Percentiles rank a stretch among this genome's conserved stretches.
These are phyloP conservation scores for Atkinsonella texensis DNA, from an alignment of 2,329 filamentous ascomycete genomes.

Conservation along the genomic window DNA sequence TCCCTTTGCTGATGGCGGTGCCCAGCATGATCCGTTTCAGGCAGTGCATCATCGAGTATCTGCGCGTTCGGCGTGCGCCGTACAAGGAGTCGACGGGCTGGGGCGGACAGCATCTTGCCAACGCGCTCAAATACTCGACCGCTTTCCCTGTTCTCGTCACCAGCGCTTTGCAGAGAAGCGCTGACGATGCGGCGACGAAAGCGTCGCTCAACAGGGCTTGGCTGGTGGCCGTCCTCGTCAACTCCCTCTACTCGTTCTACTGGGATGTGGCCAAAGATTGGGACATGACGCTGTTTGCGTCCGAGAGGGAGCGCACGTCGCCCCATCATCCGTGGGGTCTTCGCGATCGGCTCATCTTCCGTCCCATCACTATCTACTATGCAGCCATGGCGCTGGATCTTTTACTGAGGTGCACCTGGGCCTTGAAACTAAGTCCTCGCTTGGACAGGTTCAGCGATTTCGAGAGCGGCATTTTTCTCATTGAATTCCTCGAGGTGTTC, in stretches of 20 bases:
- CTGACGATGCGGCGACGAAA: conserved; percentile 28
- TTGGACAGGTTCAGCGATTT: conserved; percentile 76
- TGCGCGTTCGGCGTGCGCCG: conserved; percentile 51
- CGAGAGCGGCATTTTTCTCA: conserved; percentile 77
- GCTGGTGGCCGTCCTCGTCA: conserved; percentile 63
- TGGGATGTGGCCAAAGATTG: conserved; percentile 97
- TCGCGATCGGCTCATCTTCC: conserved; percentile 61
- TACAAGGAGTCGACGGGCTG: conserved; percentile 49
- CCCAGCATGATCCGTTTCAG: conserved; percentile 79
- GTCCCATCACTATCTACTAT: conserved; percentile 68
- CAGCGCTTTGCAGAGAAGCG: conserved; percentile 58
- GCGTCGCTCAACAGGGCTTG: conserved; percentile 44
- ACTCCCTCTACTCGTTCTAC: conserved; percentile 93
- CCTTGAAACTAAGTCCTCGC: conserved; percentile 71
- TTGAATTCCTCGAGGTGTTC: conserved; percentile 78
- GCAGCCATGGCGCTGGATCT: conserved; percentile 67
- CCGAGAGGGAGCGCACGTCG: conserved; percentile 41
- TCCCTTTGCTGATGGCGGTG: conserved; percentile 73
- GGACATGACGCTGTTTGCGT: conserved; percentile 76
- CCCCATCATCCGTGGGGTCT: conserved; percentile 66
- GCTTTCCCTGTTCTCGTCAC: conserved; percentile 87
- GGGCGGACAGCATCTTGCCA: conserved; percentile 81
- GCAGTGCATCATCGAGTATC: conserved; percentile 84
- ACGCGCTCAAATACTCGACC: conserved; percentile 88
- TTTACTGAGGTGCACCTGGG: conserved; percentile 79